Evolutionary conservation across 768 basidiomycete species (phyloP).

Genomic region (Mycena latifolia): DNA sequence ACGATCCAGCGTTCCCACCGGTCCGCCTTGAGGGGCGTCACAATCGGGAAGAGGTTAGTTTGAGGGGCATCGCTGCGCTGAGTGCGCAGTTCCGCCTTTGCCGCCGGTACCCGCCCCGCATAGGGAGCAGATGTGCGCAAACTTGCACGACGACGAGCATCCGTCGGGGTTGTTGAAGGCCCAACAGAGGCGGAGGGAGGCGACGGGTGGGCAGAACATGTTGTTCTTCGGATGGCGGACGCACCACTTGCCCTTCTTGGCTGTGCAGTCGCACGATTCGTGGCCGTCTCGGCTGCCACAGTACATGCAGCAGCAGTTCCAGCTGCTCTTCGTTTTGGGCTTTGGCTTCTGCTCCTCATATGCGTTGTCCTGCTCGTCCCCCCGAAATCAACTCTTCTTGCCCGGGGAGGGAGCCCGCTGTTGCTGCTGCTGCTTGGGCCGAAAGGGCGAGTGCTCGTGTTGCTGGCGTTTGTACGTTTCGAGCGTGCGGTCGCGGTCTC

Average conservation of each 20-base stretch:
- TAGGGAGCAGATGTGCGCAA: background rate
- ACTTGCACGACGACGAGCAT: background rate
- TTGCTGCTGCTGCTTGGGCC: no score
- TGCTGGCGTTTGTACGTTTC: background rate
- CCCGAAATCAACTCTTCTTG: no score
- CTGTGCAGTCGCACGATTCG: background rate
- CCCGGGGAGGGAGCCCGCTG: no score
- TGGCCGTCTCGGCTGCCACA: background rate
- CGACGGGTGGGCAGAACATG: background rate
- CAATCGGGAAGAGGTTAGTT: background rate
- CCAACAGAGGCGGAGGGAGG: background rate
- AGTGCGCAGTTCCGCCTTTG: background rate
- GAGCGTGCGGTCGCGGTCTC: background rate
- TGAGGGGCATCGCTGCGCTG: background rate
- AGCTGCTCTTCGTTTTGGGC: background rate
- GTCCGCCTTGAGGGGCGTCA: slow-evolving; percentile 10
- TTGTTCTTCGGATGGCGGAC: background rate
- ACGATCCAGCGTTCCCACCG: slow-evolving; percentile 1
- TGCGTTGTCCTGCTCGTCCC: no score
- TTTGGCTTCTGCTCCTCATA: background rate
- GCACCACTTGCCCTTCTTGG: background rate
- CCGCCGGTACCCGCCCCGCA: background rate
- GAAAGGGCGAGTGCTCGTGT: background rate
- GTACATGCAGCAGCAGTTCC: background rate
- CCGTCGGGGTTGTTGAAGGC: background rate